Conservation (phyloP, 2,329 filamentous ascomycete species). For the Fusarium albidum region DNA sequence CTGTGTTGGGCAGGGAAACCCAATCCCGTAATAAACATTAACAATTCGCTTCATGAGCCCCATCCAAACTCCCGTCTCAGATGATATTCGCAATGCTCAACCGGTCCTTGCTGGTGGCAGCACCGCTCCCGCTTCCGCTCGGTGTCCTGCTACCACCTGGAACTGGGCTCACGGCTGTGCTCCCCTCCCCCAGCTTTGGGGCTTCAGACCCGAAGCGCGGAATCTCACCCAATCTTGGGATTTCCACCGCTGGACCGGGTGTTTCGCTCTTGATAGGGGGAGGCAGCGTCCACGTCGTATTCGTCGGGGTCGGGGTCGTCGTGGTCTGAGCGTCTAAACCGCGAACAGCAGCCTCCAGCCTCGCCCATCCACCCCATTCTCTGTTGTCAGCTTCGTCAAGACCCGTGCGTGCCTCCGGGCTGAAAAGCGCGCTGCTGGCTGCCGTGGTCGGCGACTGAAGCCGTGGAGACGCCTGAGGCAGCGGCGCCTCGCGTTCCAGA, state of each 20-base stretch:
- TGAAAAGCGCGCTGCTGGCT: conserved; percentile 51
- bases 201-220: conserved; percentile 42
- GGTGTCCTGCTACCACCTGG: conserved; percentile 34
- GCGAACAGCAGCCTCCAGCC: conserved; percentile 64
- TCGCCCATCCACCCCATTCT: conserved; percentile 84
- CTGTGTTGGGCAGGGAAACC: conserved; percentile 16
- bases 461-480: conserved; percentile 34
- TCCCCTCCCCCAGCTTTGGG: conserved; percentile 36
- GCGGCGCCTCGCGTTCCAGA: conserved; percentile 58
- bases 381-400: conserved; percentile 64
- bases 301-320: conserved; percentile 43
- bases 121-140: conserved; percentile 24
- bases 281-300: conserved; percentile 46
- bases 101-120: conserved; percentile 42
- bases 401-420: conserved; percentile 57
- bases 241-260: conserved; percentile 36
- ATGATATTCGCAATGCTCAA: conserved; percentile 57
- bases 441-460: conserved; percentile 31
- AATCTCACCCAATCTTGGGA: conserved; percentile 42
- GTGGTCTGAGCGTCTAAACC: conserved; percentile 40
- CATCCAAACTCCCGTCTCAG: conserved; percentile 30
- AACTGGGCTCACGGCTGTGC: conserved; percentile 41
- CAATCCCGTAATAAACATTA: conserved; percentile 36
- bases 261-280: conserved; percentile 49
- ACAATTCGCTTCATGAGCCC: conserved; percentile 15